These are phyloP conservation scores for Aspergillus calidoustus DNA, from an alignment of 2,329 filamentous ascomycete genomes.

Conservation along the genomic window DNA sequence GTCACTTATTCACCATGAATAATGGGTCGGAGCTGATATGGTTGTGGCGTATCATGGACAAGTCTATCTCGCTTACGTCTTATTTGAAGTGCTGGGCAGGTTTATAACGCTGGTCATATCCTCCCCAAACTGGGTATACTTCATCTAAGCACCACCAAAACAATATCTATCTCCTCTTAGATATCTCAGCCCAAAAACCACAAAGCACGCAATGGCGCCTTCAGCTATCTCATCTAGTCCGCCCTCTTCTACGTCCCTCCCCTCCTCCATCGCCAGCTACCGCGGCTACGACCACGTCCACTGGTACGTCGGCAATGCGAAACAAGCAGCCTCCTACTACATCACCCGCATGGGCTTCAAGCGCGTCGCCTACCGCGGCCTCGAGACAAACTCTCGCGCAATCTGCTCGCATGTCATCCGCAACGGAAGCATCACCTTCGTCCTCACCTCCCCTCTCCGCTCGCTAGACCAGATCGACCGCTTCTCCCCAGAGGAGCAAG, in stretches of 20 bases:
- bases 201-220: conserved; percentile 33
- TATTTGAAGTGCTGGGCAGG: background rate
- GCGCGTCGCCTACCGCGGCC: conserved; percentile 79
- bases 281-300: conserved; percentile 90
- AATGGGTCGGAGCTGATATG: background rate
- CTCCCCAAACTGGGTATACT: background rate
- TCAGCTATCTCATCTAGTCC: conserved; percentile 35
- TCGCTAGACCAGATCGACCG: conserved; percentile 67
- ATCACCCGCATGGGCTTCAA: conserved; percentile 84
- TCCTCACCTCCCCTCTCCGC: conserved; percentile 55
- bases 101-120: conserved; percentile 11
- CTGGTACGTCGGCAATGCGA: conserved; percentile 97
- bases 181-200: background rate
- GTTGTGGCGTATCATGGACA: background rate
- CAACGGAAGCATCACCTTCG: conserved; percentile 49
- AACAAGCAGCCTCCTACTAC: conserved; percentile 91
- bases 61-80: background rate
- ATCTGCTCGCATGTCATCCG: conserved; percentile 76
- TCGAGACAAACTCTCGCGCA: conserved; percentile 83
- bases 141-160: background rate
- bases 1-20: background rate
- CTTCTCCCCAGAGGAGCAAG: conserved; percentile 60
- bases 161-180: background rate
- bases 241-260: conserved; percentile 20
- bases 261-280: conserved; percentile 51